Evolutionary conservation across 1,284 basidiomycete genomes (phyloP).

Genomic region (Austroboletus rostrupii): DNA sequence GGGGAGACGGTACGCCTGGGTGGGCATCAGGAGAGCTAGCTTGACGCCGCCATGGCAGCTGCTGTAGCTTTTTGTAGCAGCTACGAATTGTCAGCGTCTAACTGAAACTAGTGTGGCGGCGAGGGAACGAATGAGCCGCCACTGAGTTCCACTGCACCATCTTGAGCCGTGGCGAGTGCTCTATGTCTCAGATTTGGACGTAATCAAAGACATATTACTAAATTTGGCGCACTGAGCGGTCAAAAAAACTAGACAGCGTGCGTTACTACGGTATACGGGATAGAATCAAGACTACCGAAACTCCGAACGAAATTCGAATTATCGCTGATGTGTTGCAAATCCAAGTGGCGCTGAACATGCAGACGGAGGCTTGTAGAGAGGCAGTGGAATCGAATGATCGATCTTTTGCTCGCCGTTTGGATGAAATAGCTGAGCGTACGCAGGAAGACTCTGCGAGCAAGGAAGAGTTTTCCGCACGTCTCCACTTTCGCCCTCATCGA

Average conservation of each 20-base stretch:
- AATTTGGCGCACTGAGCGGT: background rate
- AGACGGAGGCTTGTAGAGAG: constrained; percentile 47
- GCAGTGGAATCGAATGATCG: constrained; percentile 62
- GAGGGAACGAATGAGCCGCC: background rate
- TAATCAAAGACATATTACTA: background rate
- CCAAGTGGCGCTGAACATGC: constrained; percentile 1
- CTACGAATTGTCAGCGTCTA: background rate
- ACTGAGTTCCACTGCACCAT: background rate
- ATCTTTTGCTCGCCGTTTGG: constrained; percentile 66
- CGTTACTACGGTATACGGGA: background rate
- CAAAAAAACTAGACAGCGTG: background rate
- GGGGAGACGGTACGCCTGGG: constrained; percentile 21
- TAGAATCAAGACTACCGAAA: too few species aligned
- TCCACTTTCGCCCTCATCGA: constrained; percentile 7
- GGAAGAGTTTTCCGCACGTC: constrained; percentile 22
- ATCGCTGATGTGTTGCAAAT: constrained; percentile 6
- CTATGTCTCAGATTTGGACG: constrained; percentile 7
- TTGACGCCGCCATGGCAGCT: background rate
- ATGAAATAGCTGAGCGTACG: constrained; percentile 74
- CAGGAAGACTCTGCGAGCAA: constrained; percentile 49
- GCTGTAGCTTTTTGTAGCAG: too few species aligned
- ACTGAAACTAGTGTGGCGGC: constrained; percentile 19
- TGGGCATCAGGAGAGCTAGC: constrained; percentile 14
- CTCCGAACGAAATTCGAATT: background rate
- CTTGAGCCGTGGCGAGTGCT: too few species aligned